Percentiles rank a stretch among this genome's conserved stretches.
phyloP scores from a whole-genome alignment of 305 asterid genomes.

The Fraxinus sp. region DNA sequence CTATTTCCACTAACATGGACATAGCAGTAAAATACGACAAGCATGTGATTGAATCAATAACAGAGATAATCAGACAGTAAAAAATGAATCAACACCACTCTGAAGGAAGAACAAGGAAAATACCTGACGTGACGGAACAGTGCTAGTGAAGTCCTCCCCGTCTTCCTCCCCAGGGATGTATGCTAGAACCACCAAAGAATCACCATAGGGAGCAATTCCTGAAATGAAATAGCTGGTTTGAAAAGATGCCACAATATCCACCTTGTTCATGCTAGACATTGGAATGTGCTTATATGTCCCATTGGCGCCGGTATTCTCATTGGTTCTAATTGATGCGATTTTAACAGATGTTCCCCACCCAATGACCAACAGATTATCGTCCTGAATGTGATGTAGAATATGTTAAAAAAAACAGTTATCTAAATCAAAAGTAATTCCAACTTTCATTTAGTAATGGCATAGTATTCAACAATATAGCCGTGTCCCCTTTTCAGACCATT shows the following conservation, averaged over 20 bases:
- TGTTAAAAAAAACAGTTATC: constrained; percentile 20
- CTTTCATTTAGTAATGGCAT: constrained; percentile 11
- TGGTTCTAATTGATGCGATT: constrained; percentile 72
- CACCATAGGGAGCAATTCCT: constrained; percentile 97
- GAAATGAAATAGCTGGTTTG: constrained; percentile 92
- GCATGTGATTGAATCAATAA: neutral
- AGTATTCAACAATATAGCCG: constrained; percentile 1
- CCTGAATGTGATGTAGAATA: constrained; percentile 52
- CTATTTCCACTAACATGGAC: neutral
- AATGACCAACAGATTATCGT: constrained; percentile 80
- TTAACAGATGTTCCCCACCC: constrained; percentile 95
- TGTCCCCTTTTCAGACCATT: constrained; percentile 19
- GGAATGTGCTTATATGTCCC: constrained; percentile 62
- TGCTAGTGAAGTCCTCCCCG: constrained; percentile 74
- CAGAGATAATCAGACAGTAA: neutral
- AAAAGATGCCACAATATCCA: constrained; percentile 93
- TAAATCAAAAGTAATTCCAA: constrained; percentile 12
- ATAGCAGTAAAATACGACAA: neutral
- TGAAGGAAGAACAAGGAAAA: constrained; percentile 21
- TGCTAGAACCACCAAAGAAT: constrained; percentile 89
- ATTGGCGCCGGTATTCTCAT: constrained; percentile 56
- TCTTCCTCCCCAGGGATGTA: constrained; percentile 84
- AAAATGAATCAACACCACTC: constrained; percentile 8
- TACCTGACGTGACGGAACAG: constrained; percentile 89
- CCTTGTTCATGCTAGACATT: constrained; percentile 79